Conservation (phyloP, 129 eudicot species). For the Chrysanthemum lavandulifolium region DNA sequence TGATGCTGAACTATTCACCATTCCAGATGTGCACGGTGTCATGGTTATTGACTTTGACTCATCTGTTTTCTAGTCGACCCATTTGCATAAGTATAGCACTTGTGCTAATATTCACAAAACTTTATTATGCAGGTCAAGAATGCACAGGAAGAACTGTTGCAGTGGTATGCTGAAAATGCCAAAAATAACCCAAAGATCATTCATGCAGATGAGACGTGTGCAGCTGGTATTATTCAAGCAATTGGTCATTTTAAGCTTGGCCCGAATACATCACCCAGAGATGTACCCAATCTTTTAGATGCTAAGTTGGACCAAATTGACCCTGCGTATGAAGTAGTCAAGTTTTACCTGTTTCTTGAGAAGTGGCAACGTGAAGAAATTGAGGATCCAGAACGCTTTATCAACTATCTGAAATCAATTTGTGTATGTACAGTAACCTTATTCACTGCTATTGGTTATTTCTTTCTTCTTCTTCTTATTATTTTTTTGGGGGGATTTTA, state of each 20-base stretch:
- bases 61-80: constrained; percentile 1
- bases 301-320: constrained; percentile 51
- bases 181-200: constrained; percentile 76
- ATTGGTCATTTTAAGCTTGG: constrained; percentile 88
- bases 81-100: neutral
- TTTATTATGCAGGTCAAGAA: constrained; percentile 64
- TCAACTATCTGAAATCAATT: constrained; percentile 52
- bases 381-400: constrained; percentile 54
- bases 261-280: constrained; percentile 71
- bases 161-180: constrained; percentile 84
- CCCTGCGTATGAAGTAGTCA: constrained; percentile 78
- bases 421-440: constrained; percentile 43
- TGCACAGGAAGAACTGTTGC: constrained; percentile 91
- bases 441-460: constrained; percentile 8
- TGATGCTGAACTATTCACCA: constrained; percentile 88
- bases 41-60: constrained; percentile 65
- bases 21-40: constrained; percentile 90
- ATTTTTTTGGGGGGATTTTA: neutral
- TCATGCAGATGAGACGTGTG: constrained; percentile 92
- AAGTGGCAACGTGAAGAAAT: constrained; percentile 76
- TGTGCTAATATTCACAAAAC: neutral
- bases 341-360: constrained; percentile 70
- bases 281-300: constrained; percentile 47
- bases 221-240: constrained; percentile 91
- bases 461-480: neutral